phyloP scores from a whole-genome alignment of 495 filamentous ascomycete species.

The Podospora australis region DNA sequence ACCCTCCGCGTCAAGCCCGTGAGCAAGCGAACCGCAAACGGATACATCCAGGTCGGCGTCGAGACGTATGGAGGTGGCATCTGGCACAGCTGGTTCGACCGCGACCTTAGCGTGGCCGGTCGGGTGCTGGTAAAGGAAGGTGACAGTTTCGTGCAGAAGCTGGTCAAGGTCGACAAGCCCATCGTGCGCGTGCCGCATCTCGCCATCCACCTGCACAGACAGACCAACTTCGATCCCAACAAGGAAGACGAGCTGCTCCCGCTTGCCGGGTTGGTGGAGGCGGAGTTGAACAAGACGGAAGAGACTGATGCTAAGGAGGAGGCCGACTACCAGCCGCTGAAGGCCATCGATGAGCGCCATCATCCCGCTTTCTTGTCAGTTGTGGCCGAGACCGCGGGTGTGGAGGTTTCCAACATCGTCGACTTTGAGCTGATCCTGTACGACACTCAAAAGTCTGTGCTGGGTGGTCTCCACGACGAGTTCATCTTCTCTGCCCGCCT shows the following conservation, averaged over 20 bases:
- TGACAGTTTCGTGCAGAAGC: constrained; percentile 66
- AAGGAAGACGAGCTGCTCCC: constrained; percentile 95
- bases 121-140: constrained; percentile 72
- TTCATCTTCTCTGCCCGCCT: constrained; percentile 89
- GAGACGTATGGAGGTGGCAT: constrained; percentile 93
- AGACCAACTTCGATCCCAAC: constrained; percentile 82
- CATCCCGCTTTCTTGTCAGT: constrained; percentile 80
- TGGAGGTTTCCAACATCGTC: constrained; percentile 61
- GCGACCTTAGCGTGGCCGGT: constrained; percentile 86
- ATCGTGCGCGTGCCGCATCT: constrained; percentile 88
- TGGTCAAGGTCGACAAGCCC: constrained; percentile 85
- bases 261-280: constrained; percentile 78
- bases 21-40: constrained; percentile 73
- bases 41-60: constrained; percentile 93
- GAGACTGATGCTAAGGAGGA: constrained; percentile 35
- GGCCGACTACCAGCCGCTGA: constrained; percentile 62
- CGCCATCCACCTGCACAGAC: constrained; percentile 86
- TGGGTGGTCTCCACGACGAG: constrained; percentile 88
- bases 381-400: constrained; percentile 73
- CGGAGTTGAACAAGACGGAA: constrained; percentile 68
- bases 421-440: constrained; percentile 97
- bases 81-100: constrained; percentile 87
- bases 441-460: constrained; percentile 82
- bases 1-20: constrained; percentile 88
- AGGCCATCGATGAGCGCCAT: constrained; percentile 74